Percentiles rank a stretch among this genome's conserved stretches.
Evolutionary conservation across 2,329 filamentous ascomycete genomes (phyloP).

Genomic region (Diaporthe ilicicola): DNA sequence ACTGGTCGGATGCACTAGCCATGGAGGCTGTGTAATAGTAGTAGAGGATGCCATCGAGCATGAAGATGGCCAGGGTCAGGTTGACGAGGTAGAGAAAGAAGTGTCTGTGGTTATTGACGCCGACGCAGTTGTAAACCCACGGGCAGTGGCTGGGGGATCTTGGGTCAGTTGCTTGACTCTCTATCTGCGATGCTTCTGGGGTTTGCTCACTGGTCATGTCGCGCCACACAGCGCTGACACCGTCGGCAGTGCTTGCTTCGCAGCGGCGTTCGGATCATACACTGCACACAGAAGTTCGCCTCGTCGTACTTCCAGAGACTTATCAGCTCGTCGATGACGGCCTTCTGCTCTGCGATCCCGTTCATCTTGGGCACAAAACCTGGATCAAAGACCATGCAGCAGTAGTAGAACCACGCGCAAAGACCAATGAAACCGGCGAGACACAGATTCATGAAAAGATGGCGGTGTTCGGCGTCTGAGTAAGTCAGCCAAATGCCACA

Average conservation of each 20-base stretch:
- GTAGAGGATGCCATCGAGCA: conserved; percentile 77
- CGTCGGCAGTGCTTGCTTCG: conserved; percentile 95
- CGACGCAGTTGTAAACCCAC: conserved; percentile 97
- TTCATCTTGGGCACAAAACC: conserved; percentile 92
- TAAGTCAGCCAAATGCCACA: conserved; percentile 23
- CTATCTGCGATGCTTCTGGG: not conserved
- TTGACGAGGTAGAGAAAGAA: conserved; percentile 90
- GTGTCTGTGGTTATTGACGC: conserved; percentile 93
- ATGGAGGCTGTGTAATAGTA: conserved; percentile 73
- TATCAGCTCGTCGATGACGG: conserved; percentile 87
- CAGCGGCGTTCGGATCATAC: conserved; percentile 92
- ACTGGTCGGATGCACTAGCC: conserved; percentile 62
- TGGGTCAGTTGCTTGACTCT: not conserved
- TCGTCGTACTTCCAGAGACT: conserved; percentile 91
- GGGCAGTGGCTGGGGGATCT: conserved; percentile 78
- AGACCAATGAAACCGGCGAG: conserved; percentile 73
- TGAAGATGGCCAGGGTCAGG: conserved; percentile 77
- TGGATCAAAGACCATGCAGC: conserved; percentile 87
- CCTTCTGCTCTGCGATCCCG: conserved; percentile 89
- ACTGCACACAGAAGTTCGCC: conserved; percentile 89
- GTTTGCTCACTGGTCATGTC: conserved; percentile 87
- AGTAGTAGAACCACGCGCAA: conserved; percentile 86
- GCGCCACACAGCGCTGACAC: conserved; percentile 91
- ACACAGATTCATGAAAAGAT: conserved; percentile 79
- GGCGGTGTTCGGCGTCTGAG: conserved; percentile 68